Conservation (phyloP, 768 basidiomycete genomes). For the Cystobasidium onofrii region DNA sequence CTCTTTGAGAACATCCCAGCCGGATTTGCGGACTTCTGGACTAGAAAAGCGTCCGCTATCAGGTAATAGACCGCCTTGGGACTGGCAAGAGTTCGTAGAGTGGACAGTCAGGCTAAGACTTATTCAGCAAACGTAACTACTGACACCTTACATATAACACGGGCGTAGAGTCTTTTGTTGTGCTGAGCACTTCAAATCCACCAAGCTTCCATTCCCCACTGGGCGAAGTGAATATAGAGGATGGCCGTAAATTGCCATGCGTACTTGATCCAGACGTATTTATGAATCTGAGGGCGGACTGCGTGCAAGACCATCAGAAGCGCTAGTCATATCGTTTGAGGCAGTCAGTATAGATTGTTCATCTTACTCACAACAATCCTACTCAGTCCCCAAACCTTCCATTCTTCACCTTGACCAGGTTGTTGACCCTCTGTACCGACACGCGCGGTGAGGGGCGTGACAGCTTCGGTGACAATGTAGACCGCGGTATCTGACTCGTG, state of each 20-base stretch:
- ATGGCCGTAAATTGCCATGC: constrained; percentile 68
- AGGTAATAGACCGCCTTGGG: constrained; percentile 58
- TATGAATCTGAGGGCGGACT: constrained; percentile 84
- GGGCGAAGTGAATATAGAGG: constrained; percentile 77
- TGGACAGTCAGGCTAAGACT: background rate
- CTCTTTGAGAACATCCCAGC: constrained; percentile 79
- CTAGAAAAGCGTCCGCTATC: constrained; percentile 58
- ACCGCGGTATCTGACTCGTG: constrained; percentile 72
- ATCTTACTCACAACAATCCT: constrained; percentile 63
- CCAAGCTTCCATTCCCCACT: constrained; percentile 96
- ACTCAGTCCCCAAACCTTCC: constrained; percentile 88
- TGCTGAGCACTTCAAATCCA: constrained; percentile 84
- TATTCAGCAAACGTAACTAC: background rate
- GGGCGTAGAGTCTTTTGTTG: constrained; percentile 64
- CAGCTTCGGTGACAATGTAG: constrained; percentile 90
- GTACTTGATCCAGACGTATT: constrained; percentile 75
- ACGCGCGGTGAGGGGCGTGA: constrained; percentile 61
- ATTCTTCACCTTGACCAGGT: constrained; percentile 67
- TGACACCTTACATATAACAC: constrained; percentile 61
- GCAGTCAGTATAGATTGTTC: background rate
- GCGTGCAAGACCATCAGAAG: background rate
- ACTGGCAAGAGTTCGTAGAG: constrained; percentile 49
- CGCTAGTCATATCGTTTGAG: no score
- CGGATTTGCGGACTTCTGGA: constrained; percentile 80
- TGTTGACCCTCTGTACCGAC: constrained; percentile 58